Evolutionary conservation across 2,329 filamentous ascomycete genomes (phyloP).

Genomic region (Ilyonectria robusta): DNA sequence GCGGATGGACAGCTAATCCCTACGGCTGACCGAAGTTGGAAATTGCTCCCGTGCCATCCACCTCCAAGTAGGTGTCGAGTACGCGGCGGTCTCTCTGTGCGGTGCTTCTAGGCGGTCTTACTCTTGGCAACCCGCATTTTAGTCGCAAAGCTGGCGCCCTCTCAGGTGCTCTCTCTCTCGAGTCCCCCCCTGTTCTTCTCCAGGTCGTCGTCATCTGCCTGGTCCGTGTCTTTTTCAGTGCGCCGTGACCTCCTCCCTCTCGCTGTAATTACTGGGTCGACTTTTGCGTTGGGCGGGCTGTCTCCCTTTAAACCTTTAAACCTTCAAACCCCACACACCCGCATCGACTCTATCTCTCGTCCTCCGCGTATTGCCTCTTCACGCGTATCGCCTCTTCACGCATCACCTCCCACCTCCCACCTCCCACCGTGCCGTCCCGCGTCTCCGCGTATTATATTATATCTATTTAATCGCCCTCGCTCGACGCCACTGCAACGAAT

Average conservation of each 20-base stretch:
- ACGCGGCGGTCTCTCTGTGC: not conserved
- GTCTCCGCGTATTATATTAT: not conserved
- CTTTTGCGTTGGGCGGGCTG: not conserved
- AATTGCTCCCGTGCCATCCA: constrained; percentile 34
- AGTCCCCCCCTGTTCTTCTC: not conserved
- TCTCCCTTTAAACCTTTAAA: not conserved
- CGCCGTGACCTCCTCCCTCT: not conserved
- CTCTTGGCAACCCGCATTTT: not conserved
- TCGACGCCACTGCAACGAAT: constrained; percentile 1
- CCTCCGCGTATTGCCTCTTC: constrained; percentile 21
- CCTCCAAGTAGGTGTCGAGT: not conserved
- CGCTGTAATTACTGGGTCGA: not conserved
- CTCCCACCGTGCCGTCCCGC: not conserved
- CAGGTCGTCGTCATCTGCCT: not conserved
- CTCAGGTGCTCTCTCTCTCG: not conserved
- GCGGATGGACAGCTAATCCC: not conserved
- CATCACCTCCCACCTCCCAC: not conserved
- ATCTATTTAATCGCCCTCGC: not conserved
- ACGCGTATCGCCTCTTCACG: constrained; percentile 14
- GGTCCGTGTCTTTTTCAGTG: not conserved
- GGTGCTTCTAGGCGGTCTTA: not conserved
- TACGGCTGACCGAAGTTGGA: constrained; percentile 22
- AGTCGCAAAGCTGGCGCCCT: not conserved
- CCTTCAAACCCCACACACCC: not conserved
- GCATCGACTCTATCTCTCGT: not conserved